These are phyloP conservation scores for Nakazawaea siamensis DNA, from an alignment of 805 yeast genomes.

Conservation along the genomic window DNA sequence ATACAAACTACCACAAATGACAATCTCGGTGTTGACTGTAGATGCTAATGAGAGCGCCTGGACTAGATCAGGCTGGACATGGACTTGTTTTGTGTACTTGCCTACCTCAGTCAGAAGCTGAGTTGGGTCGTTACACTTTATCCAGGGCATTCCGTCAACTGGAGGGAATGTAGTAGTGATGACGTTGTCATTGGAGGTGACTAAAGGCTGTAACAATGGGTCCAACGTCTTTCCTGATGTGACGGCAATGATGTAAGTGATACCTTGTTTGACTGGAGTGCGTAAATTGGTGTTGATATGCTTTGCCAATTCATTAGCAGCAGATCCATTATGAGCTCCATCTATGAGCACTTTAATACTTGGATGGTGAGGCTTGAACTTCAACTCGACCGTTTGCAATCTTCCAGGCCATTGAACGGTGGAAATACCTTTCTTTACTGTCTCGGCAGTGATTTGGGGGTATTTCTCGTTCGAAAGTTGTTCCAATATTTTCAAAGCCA, in stretches of 20 bases:
- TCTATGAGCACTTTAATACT: slow-evolving; percentile 48
- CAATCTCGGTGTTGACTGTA: slow-evolving; percentile 20
- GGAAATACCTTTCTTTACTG: slow-evolving; percentile 42
- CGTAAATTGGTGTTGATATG: slow-evolving; percentile 31
- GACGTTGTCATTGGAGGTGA: slow-evolving; percentile 45
- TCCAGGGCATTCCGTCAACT: slow-evolving; percentile 96
- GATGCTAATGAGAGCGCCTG: slow-evolving; percentile 20
- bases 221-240: slow-evolving; percentile 63
- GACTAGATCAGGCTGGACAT: slow-evolving; percentile 16
- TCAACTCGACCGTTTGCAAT: slow-evolving; percentile 43
- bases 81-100: slow-evolving; percentile 19
- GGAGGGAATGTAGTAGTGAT: slow-evolving; percentile 54
- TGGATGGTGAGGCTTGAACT: slow-evolving; percentile 15
- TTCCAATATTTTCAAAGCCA: slow-evolving; percentile 54
- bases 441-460: slow-evolving; percentile 17
- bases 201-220: slow-evolving; percentile 41
- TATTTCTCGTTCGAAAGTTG: slow-evolving; percentile 15
- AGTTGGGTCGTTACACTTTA: slow-evolving; percentile 35
- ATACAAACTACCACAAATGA: slow-evolving; percentile 68
- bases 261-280: slow-evolving; percentile 18
- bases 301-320: slow-evolving; percentile 63
- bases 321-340: slow-evolving; percentile 90
- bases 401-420: slow-evolving; percentile 82
- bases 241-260: slow-evolving; percentile 63
- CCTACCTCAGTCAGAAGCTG: slow-evolving; percentile 20